Evolutionary conservation across 306 rosid species (phyloP), one percentile per base, ranked within the genome.

Genomic region (Castanea crenata): DNA sequence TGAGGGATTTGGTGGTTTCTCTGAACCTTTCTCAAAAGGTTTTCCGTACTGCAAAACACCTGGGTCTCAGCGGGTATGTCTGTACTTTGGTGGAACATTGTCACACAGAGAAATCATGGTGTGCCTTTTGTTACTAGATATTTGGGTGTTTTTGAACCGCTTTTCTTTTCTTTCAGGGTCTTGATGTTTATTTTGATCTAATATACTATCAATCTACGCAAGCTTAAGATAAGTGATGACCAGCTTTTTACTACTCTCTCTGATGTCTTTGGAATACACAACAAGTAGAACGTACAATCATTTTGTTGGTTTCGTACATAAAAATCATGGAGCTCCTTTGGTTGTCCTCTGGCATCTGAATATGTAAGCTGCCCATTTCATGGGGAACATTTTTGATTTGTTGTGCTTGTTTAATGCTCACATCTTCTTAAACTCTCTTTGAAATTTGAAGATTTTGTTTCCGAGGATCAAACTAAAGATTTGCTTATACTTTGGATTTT

Each of bases 51-150:
- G 27, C 23, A 9, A 59, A 19, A 3, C 72, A 12, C 52, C 71
- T n/a, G 72, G 14, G 52, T 35, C 72, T 68, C 52, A 19, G 72
- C 51, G 7, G 72, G 52, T 18, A 67, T 68, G 72, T 68, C 72
- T 35, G 72, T 35, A 31, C 72, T 35, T 34, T 10, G 69, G 69
- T 63, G 54, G 72, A 68, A 0, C 52, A 19, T 34, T 34, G 41
- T 35, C 5, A 68, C 10, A 23, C 29, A 46, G 16, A 35, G 29
- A 35, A 68, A 68, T 4, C 18, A 10, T n/a, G 52, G 4, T 46
- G 32, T 29, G 5, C 19, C 5, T 34, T 67, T 67, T 25, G 38
- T 15, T 15, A 49, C 0, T 49, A 13, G 54, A 49, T 49, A 49
- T 49, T 49, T 49, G 18, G n/a, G 2, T 12, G 8, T 63, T 14